Evolutionary conservation across 768 basidiomycete genomes (phyloP).

Genomic region (Panaeolus cyanescens): DNA sequence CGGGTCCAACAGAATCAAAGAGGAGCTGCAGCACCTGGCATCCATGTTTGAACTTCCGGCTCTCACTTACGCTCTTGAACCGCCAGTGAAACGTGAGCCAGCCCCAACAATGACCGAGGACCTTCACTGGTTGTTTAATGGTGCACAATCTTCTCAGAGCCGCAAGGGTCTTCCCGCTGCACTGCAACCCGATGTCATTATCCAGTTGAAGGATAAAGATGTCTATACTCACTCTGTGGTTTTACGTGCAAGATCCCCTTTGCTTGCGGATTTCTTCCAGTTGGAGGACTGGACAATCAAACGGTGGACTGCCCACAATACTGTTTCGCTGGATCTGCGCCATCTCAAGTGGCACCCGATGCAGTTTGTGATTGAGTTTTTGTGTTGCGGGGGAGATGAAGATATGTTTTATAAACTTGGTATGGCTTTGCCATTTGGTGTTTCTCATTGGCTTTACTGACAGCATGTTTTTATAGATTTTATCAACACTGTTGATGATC

Average conservation of each 20-base stretch:
- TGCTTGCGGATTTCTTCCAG: slow-evolving; percentile 85
- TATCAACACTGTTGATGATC: slow-evolving; percentile 63
- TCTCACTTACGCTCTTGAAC: slow-evolving; percentile 57
- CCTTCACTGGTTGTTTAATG: slow-evolving; percentile 50
- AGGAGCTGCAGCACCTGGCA: slow-evolving; percentile 64
- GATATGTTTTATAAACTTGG: slow-evolving; percentile 75
- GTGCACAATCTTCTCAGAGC: slow-evolving; percentile 23
- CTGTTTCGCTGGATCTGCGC: slow-evolving; percentile 64
- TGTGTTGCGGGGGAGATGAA: slow-evolving; percentile 72
- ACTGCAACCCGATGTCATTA: slow-evolving; percentile 64
- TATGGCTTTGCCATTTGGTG: slow-evolving; percentile 31
- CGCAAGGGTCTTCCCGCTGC: slow-evolving; percentile 19
- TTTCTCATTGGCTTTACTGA: slow-evolving; percentile 4
- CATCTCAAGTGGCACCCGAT: slow-evolving; percentile 78
- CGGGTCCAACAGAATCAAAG: slow-evolving; percentile 51
- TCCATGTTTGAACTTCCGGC: slow-evolving; percentile 56
- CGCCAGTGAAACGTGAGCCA: slow-evolving; percentile 58
- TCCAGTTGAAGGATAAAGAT: slow-evolving; percentile 67
- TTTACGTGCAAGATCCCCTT: slow-evolving; percentile 79
- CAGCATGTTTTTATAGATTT: slow-evolving; percentile 54
- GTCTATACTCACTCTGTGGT: slow-evolving; percentile 72
- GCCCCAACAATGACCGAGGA: slow-evolving; percentile 49
- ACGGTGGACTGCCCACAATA: slow-evolving; percentile 54
- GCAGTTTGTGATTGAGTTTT: slow-evolving; percentile 71
- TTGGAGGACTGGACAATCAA: slow-evolving; percentile 78